These are phyloP conservation scores for Colletotrichum sp. DNA, from an alignment of 2,329 filamentous ascomycete genomes.

Conservation along the genomic window DNA sequence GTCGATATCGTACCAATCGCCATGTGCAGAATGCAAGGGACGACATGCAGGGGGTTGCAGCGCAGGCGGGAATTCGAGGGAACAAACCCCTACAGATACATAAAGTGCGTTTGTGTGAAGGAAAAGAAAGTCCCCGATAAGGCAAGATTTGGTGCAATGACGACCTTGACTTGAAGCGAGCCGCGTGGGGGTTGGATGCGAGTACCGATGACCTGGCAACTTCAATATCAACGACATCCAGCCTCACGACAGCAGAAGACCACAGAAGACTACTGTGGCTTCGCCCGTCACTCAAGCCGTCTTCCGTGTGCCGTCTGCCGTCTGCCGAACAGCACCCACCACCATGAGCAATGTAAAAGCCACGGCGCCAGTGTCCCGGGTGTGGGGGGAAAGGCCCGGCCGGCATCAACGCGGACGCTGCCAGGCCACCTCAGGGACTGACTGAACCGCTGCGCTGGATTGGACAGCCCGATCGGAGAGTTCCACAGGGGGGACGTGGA, in stretches of 20 bases:
- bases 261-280: neutral
- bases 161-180: neutral
- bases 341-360: neutral
- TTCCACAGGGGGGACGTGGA: neutral
- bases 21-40: conserved; percentile 8
- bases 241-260: neutral
- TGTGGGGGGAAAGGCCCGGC: neutral
- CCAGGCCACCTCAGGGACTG: neutral
- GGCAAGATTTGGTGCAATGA: neutral
- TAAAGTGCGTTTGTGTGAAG: neutral
- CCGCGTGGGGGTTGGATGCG: neutral
- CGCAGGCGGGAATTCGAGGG: neutral
- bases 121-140: neutral
- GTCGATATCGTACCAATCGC: neutral
- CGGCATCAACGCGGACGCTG: neutral
- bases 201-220: neutral
- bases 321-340: neutral
- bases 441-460: neutral
- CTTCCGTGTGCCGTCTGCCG: neutral
- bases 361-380: neutral
- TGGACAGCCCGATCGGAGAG: neutral
- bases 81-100: neutral
- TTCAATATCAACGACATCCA: neutral
- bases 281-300: neutral
- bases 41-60: neutral